Evolutionary conservation across 1,139 yeast genomes (phyloP).

Genomic region (Geotrichum histeridarum): DNA sequence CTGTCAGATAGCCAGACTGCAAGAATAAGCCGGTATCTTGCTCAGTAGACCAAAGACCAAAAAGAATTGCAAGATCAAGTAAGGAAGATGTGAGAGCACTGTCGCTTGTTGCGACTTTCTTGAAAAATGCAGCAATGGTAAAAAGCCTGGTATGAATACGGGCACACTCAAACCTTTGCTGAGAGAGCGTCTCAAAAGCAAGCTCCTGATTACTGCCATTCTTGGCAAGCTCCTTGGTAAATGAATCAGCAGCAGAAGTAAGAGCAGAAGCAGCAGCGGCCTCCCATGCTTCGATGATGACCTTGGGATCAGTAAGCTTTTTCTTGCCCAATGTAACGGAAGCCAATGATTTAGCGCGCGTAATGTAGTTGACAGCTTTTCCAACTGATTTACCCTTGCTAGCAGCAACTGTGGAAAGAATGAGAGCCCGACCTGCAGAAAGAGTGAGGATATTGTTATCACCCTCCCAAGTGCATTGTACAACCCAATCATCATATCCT

Average conservation of each 20-base stretch:
- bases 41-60: conserved; percentile 69
- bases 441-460: conserved; percentile 79
- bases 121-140: conserved; percentile 32
- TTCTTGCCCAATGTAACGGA: conserved; percentile 26
- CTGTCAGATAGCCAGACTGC: conserved; percentile 51
- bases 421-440: conserved; percentile 54
- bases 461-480: conserved; percentile 95
- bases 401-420: conserved; percentile 30
- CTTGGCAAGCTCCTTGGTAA: conserved; percentile 21
- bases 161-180: conserved; percentile 37
- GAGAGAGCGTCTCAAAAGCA: conserved; percentile 37
- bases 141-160: conserved; percentile 35
- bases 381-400: conserved; percentile 30
- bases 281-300: conserved; percentile 38
- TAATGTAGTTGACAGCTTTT: conserved; percentile 24
- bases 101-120: conserved; percentile 25
- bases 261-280: conserved; percentile 36
- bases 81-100: conserved; percentile 40
- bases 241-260: conserved; percentile 30
- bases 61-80: conserved; percentile 50
- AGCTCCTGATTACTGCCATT: conserved; percentile 27
- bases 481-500: conserved; percentile 82
- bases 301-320: conserved; percentile 25
- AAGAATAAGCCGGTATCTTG: conserved; percentile 72
- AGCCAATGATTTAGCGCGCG: conserved; percentile 23